Conservation (phyloP, 495 filamentous ascomycete species). For the Penicillium tannophilum region DNA sequence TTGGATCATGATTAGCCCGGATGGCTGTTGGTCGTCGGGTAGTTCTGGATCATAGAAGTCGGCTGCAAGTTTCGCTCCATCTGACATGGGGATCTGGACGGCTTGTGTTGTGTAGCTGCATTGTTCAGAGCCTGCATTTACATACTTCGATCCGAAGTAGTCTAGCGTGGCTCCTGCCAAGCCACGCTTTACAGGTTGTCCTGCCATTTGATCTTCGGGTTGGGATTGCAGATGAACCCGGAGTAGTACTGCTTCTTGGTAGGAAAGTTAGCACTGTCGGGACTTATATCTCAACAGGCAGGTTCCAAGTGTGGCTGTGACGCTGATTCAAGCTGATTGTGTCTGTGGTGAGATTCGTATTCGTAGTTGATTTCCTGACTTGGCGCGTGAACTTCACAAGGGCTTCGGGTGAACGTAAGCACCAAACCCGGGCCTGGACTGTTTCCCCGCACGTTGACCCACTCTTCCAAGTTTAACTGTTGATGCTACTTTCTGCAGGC, state of each 20-base stretch:
- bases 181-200: slow-evolving; percentile 13
- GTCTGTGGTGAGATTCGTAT: too few relatives aligned
- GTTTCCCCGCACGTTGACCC: not conserved
- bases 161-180: slow-evolving; percentile 17
- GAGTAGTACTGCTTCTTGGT: not conserved
- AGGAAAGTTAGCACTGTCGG: not conserved
- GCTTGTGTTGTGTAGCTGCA: slow-evolving; percentile 29
- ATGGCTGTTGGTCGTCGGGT: slow-evolving; percentile 10
- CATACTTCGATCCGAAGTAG: slow-evolving; percentile 15
- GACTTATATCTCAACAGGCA: not conserved
- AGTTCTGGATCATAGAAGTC: slow-evolving; percentile 31
- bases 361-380: not conserved
- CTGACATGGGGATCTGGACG: slow-evolving; percentile 28
- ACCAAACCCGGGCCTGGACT: not conserved
- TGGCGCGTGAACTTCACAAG: too few relatives aligned
- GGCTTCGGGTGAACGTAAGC: too few relatives aligned
- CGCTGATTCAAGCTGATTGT: not conserved
- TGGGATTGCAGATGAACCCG: not conserved
- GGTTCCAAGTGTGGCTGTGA: not conserved
- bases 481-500: too few relatives aligned
- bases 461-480: not conserved
- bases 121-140: slow-evolving; percentile 15
- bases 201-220: slow-evolving; percentile 7
- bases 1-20: slow-evolving; percentile 27
- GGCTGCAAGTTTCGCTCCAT: slow-evolving; percentile 30